Conservation (phyloP, 2,329 filamentous ascomycete genomes). For the Aspergillus sp. region DNA sequence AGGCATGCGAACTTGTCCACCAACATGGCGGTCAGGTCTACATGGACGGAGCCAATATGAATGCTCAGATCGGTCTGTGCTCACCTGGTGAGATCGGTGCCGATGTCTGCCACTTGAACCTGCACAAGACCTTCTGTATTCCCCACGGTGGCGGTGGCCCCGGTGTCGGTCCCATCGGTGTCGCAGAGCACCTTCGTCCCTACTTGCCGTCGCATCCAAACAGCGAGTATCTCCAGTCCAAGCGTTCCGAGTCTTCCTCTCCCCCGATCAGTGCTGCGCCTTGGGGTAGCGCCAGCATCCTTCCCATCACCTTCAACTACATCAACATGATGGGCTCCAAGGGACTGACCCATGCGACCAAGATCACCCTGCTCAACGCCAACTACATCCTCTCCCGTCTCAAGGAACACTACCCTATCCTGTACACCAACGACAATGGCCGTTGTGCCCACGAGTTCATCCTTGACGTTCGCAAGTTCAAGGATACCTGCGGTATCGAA, state of each 20-base stretch:
- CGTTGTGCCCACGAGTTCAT: constrained; percentile 98
- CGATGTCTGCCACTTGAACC: constrained; percentile 93
- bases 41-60: constrained; percentile 99
- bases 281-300: constrained; percentile 85
- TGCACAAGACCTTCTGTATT: constrained; percentile 99
- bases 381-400: constrained; percentile 94
- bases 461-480: constrained; percentile 82
- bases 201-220: constrained; percentile 74
- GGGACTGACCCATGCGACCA: constrained; percentile 84
- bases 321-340: constrained; percentile 87
- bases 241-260: constrained; percentile 50
- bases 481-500: constrained; percentile 78
- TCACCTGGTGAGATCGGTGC: constrained; percentile 93
- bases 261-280: constrained; percentile 75
- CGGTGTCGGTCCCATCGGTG: constrained; percentile 90
- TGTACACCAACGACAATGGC: constrained; percentile 88
- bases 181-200: constrained; percentile 74
- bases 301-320: constrained; percentile 93
- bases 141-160: constrained; percentile 93
- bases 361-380: constrained; percentile 90
- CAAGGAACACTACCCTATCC: constrained; percentile 79
- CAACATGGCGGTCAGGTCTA: constrained; percentile 88
- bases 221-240: constrained; percentile 47
- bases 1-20: constrained; percentile 83
- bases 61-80: constrained; percentile 93